Evolutionary conservation across 805 yeast species (phyloP), one percentile per base, ranked within the genome.

Genomic region (Metschnikowia sp.): DNA sequence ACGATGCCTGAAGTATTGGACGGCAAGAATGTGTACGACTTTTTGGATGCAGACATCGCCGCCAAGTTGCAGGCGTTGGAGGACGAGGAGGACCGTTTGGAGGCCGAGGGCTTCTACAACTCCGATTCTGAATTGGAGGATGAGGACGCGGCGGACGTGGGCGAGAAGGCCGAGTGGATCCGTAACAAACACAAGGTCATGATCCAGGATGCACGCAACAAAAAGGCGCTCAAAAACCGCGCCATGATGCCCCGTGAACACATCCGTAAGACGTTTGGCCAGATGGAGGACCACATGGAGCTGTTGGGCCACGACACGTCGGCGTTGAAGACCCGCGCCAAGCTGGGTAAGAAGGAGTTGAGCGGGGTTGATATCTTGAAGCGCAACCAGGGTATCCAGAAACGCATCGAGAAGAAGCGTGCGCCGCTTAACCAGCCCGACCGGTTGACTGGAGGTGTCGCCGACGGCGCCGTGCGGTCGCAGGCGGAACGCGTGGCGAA

Each of bases 1-100:
- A 79, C 86, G 53, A 89, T 94, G 89, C 99, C 99, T 28, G 99
- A 94, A 76, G 79, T 94, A 45, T 75, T 94, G 65, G 90, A 94
- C 63, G 99, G 99, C 72, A 86, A 83, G 75, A 94, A 94, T 65
- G 97, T 94, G 49, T 92, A 90, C 72, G 99, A 94, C 71, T 94
- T 87, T 84, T 78, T 94, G 67, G 99, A 94, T 63, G 89, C 96
- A 37, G 99, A 94, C 58, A 94, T 94, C 64, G 86, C 90, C 41
- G 86, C 88, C 56, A 94, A 94, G 73, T 79, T 94, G 64, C 89
- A 89, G 70, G 96, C 96, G 13, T 76, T 94, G 55, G 99, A 94
- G 73, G 97, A 87, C 54, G 99, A 94, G 72, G 99, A 94, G 74
- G 98, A 92, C 69, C 80, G 84, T 66, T 81, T 94, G 60, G 96